Base-by-base conservation (phyloP, 1,284 basidiomycete genomes). In the Leccinum subrobustum region DNA sequence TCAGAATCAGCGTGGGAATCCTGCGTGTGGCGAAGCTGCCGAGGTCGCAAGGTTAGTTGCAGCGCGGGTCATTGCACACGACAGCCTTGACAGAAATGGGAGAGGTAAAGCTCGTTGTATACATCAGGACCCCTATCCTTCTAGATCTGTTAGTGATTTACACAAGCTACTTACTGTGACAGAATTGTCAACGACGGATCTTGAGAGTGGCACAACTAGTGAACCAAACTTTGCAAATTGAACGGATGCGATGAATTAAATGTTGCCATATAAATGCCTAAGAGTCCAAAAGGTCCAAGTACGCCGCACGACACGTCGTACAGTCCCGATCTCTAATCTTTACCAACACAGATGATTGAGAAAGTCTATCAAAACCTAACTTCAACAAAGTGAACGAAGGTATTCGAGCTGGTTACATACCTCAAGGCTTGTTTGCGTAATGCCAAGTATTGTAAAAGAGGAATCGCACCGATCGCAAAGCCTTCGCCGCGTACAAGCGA, bases 401-500 rank as follows among this genome's bases (percentile, higher is more conserved):
- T 6, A 44, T 25, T 7, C 14, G 60, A n/a, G 20, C 50, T 0
- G 9, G n/a, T 31, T 1, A 58, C 74, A 4, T 58, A 85, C 88
- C 83, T 79, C 63, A 76, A 65, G 8, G 77, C 76, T 68, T 86
- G 84, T 58, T 81, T 76, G 56, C 80, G 75, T 4, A 87, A 71
- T 29, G 82, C 78, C 14, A 91, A 67, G 47, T 88, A 80, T 23
- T 77, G 77, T 5, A 70, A 66, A 5, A 95, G 70, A 1, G 89
- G 78, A 9, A 96, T 76, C 0, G 85, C 84, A 4, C 86, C 94
- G 7, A 95, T 80, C 0, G 84, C 93, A 67, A 85, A 85, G 0
- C 91, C 92, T 57, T 82, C 76, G 0, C 94, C 93, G 20, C 87
- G 80, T 0, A 86, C 83, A 2, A 96, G 79, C 0, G 92, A 94